Conservation (phyloP, 2,329 filamentous ascomycete species). For the Chrysoporthe cubensis region DNA sequence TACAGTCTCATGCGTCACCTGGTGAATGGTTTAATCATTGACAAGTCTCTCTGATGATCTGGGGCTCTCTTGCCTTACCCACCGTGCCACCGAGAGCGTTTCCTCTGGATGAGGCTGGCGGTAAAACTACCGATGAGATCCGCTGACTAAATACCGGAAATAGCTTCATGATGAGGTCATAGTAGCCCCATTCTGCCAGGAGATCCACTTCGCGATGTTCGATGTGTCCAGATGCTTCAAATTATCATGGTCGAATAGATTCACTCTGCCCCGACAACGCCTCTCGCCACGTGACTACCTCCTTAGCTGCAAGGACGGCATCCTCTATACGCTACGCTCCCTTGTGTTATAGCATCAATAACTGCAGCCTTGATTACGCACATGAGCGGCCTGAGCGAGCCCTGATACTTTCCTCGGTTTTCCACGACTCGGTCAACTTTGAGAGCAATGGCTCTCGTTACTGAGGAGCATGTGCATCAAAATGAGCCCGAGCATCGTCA, state of each 20-base stretch:
- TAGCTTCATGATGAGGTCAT: not conserved
- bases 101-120: not conserved
- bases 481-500: not conserved
- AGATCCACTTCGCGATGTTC: not conserved
- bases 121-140: not conserved
- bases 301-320: not conserved
- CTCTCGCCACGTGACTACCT: not conserved
- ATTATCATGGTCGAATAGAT: not conserved
- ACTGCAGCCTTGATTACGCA: not conserved
- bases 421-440: not conserved
- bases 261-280: not conserved
- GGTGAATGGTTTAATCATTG: conserved; percentile 9
- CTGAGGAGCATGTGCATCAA: not conserved
- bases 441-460: not conserved
- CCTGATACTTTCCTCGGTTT: not conserved
- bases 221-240: not conserved
- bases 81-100: not conserved
- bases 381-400: not conserved
- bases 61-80: not conserved
- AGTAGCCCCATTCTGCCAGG: not conserved
- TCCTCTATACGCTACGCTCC: not conserved
- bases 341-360: not conserved
- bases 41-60: not conserved
- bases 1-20: conserved; percentile 21
- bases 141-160: not conserved